Base-by-base conservation (phyloP, 1,139 yeast species). In the Zygoascus hellenicus region DNA sequence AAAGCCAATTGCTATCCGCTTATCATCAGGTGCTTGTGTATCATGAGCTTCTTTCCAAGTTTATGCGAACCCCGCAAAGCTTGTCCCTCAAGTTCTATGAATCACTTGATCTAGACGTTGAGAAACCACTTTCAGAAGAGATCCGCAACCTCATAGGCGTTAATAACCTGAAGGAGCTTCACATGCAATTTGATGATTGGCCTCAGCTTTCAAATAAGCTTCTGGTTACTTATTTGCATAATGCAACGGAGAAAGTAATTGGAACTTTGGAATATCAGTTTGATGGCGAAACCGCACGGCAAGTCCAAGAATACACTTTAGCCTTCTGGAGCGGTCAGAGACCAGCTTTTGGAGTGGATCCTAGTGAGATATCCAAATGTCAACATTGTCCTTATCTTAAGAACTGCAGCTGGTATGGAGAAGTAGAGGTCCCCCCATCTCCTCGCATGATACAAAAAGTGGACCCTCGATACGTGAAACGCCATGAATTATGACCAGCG, bases 1-100 rank as follows among this genome's bases (percentile, higher is more conserved):
- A 55, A n/a, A 62, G 61, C 42, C 53, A 54, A 37, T 10, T 19
- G 9, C 52, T 57, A 5, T 51, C 60, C 1, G 69, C 69, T 1
- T 63, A 58, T 45, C 68, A 65, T 41, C 69, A 66, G 51, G 53
- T 64, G 9, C 51, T 64, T 34, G 39, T 59, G 2, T 67, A 66
- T 46, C 62, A 59, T 35, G 45, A 51, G 40, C 46, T 66, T 44
- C 46, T 61, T 0, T 14, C 30, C 5, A 36, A 50, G n/a, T 48
- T 59, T 57, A 14, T 38, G 5, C 31, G n/a, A 3, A 39, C 19
- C 17, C 29, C 45, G 2, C 35, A 29, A 17, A 14, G 31, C 4
- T 13, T 16, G 19, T 51, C 39, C 35, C 11, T 30, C 9, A 19
- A n/a, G 7, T 39, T 50, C 15, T 52, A 51, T 38, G 10, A 35